Conservation (phyloP, 495 filamentous ascomycete genomes). For the Penicillium psychrofluorescens region DNA sequence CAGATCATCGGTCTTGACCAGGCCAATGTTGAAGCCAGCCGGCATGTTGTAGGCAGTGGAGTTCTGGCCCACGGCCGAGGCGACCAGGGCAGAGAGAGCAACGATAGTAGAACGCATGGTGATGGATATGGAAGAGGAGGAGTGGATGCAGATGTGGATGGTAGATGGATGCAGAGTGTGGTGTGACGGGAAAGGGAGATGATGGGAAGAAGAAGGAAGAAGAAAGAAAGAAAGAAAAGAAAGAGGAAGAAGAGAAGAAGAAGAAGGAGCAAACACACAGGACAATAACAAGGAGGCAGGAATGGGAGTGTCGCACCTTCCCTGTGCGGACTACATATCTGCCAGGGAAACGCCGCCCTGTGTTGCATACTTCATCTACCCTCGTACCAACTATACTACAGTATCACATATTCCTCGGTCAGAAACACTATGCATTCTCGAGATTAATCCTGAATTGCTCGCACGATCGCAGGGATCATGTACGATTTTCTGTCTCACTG, state of each 20-base stretch:
- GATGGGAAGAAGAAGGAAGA: constrained; percentile 7
- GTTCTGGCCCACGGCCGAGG: constrained; percentile 18
- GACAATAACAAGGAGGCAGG: neutral
- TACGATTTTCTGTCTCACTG: too few species aligned
- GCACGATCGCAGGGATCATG: too few species aligned
- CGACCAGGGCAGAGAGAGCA: constrained; percentile 28
- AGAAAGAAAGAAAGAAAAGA: constrained; percentile 10
- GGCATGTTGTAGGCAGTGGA: constrained; percentile 30
- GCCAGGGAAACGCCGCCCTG: constrained; percentile 5
- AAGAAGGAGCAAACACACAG: constrained; percentile 1
- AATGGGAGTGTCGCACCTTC: neutral
- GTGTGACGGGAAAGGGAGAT: constrained; percentile 14
- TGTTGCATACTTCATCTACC: too few species aligned
- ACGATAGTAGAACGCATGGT: constrained; percentile 27
- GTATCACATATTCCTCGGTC: too few species aligned
- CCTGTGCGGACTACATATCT: too few species aligned
- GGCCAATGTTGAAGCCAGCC: constrained; percentile 28
- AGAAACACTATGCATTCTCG: too few species aligned
- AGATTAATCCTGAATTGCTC: too few species aligned
- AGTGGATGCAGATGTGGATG: constrained; percentile 3
- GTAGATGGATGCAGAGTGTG: constrained; percentile 10
- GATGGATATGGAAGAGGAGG: constrained; percentile 4
- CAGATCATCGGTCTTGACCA: constrained; percentile 17
- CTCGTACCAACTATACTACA: too few species aligned
- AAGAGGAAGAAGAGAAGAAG: constrained; percentile 4